These are phyloP conservation scores for Microdochium trichocladiopsis DNA, from an alignment of 2,329 filamentous ascomycete species.

Conservation along the genomic window DNA sequence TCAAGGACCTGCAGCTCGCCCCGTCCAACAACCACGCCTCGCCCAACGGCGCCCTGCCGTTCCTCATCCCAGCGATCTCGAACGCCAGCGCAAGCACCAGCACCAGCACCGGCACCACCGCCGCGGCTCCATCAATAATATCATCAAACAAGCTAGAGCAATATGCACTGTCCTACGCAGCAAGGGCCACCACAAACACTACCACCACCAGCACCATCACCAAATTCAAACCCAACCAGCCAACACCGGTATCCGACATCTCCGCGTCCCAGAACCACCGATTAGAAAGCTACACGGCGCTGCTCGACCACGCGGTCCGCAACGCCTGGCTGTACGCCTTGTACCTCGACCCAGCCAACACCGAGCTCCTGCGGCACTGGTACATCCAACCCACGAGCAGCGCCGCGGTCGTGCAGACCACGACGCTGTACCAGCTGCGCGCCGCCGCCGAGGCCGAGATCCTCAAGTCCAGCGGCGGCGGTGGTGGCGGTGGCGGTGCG, in stretches of 20 bases:
- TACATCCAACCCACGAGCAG: conserved; percentile 62
- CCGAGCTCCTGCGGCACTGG: conserved; percentile 58
- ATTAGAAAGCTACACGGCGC: conserved; percentile 69
- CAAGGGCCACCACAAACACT: conserved; percentile 17
- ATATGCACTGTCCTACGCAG: conserved; percentile 53
- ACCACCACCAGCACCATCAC: conserved; percentile 5
- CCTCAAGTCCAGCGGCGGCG: conserved; percentile 42
- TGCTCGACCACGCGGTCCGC: conserved; percentile 71
- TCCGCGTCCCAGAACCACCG: conserved; percentile 45
- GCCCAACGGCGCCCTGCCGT: conserved; percentile 80
- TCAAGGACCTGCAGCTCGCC: conserved; percentile 54
- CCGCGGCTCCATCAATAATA: conserved; percentile 33
- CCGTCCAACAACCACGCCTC: conserved; percentile 90
- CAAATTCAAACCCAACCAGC: conserved; percentile 1
- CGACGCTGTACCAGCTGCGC: conserved; percentile 60
- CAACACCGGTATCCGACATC: conserved; percentile 19
- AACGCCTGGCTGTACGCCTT: conserved; percentile 83
- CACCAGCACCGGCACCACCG: conserved; percentile 20
- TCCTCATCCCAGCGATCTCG: conserved; percentile 41
- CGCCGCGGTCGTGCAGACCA: conserved; percentile 53
- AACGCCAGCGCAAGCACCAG: conserved; percentile 28
- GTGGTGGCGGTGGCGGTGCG: too few relatives aligned
- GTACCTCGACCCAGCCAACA: conserved; percentile 68
- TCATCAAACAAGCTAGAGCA: conserved; percentile 60
- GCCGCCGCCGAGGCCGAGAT: conserved; percentile 70